phyloP scores from a whole-genome alignment of 1,284 basidiomycete species.

The Dichomitus squalens region DNA sequence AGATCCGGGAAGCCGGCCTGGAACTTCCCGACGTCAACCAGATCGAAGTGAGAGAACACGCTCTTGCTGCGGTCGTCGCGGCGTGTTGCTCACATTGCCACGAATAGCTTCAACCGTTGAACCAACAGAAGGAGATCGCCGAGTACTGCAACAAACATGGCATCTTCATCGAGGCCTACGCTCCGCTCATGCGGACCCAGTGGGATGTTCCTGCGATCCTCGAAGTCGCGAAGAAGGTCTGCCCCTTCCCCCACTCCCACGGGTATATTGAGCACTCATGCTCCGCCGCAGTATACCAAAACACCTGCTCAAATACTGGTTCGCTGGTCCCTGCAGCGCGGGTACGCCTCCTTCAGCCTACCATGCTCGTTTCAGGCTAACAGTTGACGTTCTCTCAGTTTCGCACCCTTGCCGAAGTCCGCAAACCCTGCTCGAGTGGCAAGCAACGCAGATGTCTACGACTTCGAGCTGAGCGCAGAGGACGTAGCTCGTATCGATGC shows the following conservation, averaged over 20 bases:
- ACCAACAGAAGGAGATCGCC: conserved; percentile 80
- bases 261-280: background rate
- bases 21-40: conserved; percentile 81
- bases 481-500: conserved; percentile 52
- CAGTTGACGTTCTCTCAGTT: conserved; percentile 31
- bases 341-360: conserved; percentile 25
- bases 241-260: background rate
- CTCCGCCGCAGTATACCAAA: conserved; percentile 45
- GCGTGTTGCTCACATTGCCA: background rate
- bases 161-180: conserved; percentile 74
- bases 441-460: conserved; percentile 53
- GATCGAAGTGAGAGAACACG: conserved; percentile 67
- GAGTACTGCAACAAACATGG: conserved; percentile 69
- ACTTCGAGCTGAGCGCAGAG: conserved; percentile 49
- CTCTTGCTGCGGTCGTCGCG: background rate
- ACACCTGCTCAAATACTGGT: conserved; percentile 63
- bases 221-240: conserved; percentile 45
- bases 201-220: conserved; percentile 43
- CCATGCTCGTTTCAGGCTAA: background rate
- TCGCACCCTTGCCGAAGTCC: conserved; percentile 56
- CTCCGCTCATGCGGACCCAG: conserved; percentile 48
- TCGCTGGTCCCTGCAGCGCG: conserved; percentile 69
- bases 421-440: conserved; percentile 48
- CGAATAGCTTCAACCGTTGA: conserved; percentile 75
- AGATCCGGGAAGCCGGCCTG: conserved; percentile 63